Conservation (phyloP, 805 yeast genomes). For the Candida boidinii region DNA sequence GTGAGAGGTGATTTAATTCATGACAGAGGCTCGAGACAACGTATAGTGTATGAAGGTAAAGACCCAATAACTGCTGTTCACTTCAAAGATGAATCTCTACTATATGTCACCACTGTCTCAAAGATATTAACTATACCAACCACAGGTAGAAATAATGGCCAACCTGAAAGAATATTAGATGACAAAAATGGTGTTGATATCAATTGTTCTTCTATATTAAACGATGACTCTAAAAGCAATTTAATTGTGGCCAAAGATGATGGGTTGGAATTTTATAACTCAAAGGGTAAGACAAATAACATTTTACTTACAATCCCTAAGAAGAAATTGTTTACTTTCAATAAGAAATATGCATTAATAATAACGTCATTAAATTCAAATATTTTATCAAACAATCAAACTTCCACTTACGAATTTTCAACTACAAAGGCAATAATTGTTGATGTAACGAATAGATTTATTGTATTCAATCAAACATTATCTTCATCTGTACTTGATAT, state of each 20-base stretch:
- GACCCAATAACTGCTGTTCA: slow-evolving; percentile 79
- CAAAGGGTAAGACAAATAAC: slow-evolving; percentile 42
- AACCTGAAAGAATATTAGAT: slow-evolving; percentile 41
- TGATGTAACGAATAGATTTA: slow-evolving; percentile 61
- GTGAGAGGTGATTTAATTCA: slow-evolving; percentile 82
- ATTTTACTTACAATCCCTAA: slow-evolving; percentile 52
- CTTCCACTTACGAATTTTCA: slow-evolving; percentile 12
- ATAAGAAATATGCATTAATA: slow-evolving; percentile 45
- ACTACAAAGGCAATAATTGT: slow-evolving; percentile 57
- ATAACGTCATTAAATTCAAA: slow-evolving; percentile 34
- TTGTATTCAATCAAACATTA: slow-evolving; percentile 63
- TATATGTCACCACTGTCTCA: slow-evolving; percentile 71
- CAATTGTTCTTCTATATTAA: slow-evolving; percentile 33
- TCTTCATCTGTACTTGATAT: slow-evolving; percentile 54
- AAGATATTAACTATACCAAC: slow-evolving; percentile 66
- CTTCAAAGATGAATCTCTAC: slow-evolving; percentile 43
- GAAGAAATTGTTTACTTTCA: slow-evolving; percentile 36
- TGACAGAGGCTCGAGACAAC: slow-evolving; percentile 86
- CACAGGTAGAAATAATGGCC: slow-evolving; percentile 68
- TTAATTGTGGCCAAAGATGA: slow-evolving; percentile 60
- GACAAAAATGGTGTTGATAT: slow-evolving; percentile 40
- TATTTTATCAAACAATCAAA: slow-evolving; percentile 21
- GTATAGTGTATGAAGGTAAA: slow-evolving; percentile 61
- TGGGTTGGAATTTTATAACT: slow-evolving; percentile 55
- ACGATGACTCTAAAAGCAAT: slow-evolving; percentile 13